phyloP scores from a whole-genome alignment of 2,329 filamentous ascomycete genomes.

The Aspergillus tanneri region DNA sequence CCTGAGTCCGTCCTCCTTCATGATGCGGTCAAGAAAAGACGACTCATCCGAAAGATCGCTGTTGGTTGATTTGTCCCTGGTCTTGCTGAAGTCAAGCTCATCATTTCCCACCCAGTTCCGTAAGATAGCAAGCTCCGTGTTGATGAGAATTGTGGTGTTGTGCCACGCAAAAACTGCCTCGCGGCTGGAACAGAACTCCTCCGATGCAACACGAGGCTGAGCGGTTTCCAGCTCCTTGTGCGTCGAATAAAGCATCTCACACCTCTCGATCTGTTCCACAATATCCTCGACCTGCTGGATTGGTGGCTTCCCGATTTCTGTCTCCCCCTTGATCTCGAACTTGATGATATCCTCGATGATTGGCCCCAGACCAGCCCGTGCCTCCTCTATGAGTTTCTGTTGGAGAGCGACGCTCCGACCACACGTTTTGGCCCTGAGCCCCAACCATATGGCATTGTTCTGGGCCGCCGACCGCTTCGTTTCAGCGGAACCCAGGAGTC shows the following conservation, averaged over 20 bases:
- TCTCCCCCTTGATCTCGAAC: constrained; percentile 91
- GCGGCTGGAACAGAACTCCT: constrained; percentile 75
- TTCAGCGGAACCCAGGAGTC: constrained; percentile 77
- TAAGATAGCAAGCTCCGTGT: constrained; percentile 84
- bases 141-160: constrained; percentile 95
- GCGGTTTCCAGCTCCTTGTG: constrained; percentile 69
- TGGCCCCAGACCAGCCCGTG: constrained; percentile 68
- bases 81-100: constrained; percentile 83
- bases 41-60: constrained; percentile 81
- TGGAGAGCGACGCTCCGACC: constrained; percentile 83
- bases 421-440: constrained; percentile 77
- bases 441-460: constrained; percentile 78
- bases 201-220: constrained; percentile 74
- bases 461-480: constrained; percentile 69
- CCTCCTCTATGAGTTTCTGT: constrained; percentile 82
- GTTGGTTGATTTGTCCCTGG: constrained; percentile 65
- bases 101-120: constrained; percentile 97
- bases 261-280: constrained; percentile 85
- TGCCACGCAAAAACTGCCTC: constrained; percentile 93
- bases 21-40: constrained; percentile 87
- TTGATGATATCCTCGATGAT: constrained; percentile 83
- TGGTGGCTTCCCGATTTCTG: constrained; percentile 83
- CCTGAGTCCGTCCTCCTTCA: constrained; percentile 93
- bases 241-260: constrained; percentile 81
- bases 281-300: constrained; percentile 87